Base-by-base conservation (phyloP, 2,329 filamentous ascomycete species). In the Diaporthe sp. region DNA sequence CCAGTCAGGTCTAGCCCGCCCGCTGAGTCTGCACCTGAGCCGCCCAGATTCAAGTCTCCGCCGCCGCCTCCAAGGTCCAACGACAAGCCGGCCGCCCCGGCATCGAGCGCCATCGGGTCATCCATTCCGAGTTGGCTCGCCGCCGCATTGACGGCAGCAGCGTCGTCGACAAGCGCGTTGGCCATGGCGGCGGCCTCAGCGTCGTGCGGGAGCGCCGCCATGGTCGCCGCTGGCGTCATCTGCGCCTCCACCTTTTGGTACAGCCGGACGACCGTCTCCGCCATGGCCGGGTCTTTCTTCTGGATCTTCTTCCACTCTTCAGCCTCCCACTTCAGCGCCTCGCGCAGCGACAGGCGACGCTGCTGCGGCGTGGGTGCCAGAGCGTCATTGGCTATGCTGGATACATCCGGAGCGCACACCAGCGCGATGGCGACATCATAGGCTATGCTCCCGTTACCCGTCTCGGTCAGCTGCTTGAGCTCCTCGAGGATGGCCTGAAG, bases 401-500 rank as follows among this genome's bases (percentile, higher is more conserved):
- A 87, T 1, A 86, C 86, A 78, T 92, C 88, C 0, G 93, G 92
- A 0, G 93, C 91, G 79, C 93, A 94, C 13, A 96, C 86, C 10
- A 96, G 84, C 0, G 92, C 90, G 3, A 89, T 90, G 3, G 90
- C 93, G 13, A 95, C 87, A 78, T 96, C 94, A 47, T 76, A 76
- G 0, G 90, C 91, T 7, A 92, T 84, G 72, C 89, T 87, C 1
- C 89, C 90, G 77, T 89, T 90, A 6, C 90, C 89, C 0, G 86
- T 82, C 40, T 91, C 89, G 0, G 89, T 90, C 76, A 93, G 90
- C 25, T 89, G 83, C 77, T 89, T 90, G 9, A 95, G 83, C 77
- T 95, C 93, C 10, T 95, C 91, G 15, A 95, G 80, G 30, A 96
- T 89, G 8, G 91, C 83, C 2, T 87, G 82, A 0, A 96, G 82